Evolutionary conservation across 2,329 filamentous ascomycete genomes (phyloP), one percentile per base, ranked within the genome.

Genomic region (Trichoderma semiorbis): DNA sequence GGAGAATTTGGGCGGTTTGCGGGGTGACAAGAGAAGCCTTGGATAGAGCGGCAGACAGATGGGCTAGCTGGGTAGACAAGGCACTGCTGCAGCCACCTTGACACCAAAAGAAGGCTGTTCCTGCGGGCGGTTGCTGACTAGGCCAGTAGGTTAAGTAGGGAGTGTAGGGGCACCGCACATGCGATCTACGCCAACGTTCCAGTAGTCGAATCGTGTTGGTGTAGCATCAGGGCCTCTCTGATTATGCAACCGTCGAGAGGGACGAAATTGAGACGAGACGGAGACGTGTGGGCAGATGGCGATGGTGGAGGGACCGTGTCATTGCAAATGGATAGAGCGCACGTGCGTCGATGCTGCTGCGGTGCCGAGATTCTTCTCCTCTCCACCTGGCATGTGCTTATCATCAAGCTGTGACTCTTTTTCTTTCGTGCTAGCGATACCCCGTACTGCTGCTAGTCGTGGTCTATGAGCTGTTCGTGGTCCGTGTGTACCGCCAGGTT

Each of bases 1-100:
- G 36, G 65, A 55, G 60, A 55, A 68, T 60, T 68, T 68, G 60
- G 65, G 65, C 47, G 65, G 53, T 68, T 58, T 68, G 65, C 53
- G 65, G 65, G 65, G 65, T 60, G 65, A 60, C 18, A 32, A 58
- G 65, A 43, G 21, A n/a, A n/a, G 28, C 53, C 53, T 60, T 68
- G 24, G 55, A 60, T 11, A 60, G 55, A 60, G 65, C 65, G 65
- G 55, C 36, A 68, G 55, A 36, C 6, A 60, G 26, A 26, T 32
- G 28, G 36, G 30, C 64, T 55, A 67, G 53, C 55, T n/a, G 32
- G 57, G 28, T 60, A 57, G 65, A 36, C 53, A 60, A 47, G 65
- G 65, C 65, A 28, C 53, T 68, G 34, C 65, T 68, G 65, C 65
- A 60, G 65, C 65, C 55, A 60, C 55, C 30, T 26, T 39, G 30